phyloP scores from a whole-genome alignment of 2,329 filamentous ascomycete species.

The Diaporthe sp. region DNA sequence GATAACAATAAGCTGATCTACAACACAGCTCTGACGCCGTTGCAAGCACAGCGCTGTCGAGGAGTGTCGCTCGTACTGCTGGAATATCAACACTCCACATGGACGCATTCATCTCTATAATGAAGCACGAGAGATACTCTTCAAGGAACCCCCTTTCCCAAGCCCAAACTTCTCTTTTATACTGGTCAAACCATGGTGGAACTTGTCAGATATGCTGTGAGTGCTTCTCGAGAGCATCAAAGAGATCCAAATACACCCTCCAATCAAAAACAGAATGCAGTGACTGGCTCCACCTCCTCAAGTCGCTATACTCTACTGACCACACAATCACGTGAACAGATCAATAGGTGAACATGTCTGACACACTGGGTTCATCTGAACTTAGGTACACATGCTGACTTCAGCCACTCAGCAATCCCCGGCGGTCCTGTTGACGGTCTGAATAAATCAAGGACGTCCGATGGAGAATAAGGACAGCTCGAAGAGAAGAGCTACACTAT shows the following conservation, averaged over 20 bases:
- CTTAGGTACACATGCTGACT: neutral
- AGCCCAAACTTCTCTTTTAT: no score
- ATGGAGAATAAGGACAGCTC: neutral
- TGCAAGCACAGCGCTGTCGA: no score
- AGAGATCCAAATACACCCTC: neutral
- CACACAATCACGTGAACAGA: no score
- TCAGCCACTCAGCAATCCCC: rapidly evolving
- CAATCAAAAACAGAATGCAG: neutral
- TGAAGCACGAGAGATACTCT: neutral
- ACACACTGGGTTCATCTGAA: neutral
- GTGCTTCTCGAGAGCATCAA: neutral
- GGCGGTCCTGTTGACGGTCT: neutral
- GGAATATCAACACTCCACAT: neutral
- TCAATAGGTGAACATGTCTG: neutral
- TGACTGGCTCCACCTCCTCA: neutral
- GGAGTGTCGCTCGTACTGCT: neutral
- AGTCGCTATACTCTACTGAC: neutral
- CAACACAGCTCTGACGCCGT: neutral
- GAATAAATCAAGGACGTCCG: neutral
- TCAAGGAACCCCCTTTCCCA: neutral
- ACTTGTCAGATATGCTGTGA: neutral
- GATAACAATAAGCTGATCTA: neutral
- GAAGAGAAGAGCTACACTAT: neutral
- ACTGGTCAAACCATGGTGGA: neutral
- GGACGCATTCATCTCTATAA: no score